Evolutionary conservation across 2,329 filamentous ascomycete species (phyloP), one percentile per base, ranked within the genome.

Genomic region (Epicoccum sorghinum): DNA sequence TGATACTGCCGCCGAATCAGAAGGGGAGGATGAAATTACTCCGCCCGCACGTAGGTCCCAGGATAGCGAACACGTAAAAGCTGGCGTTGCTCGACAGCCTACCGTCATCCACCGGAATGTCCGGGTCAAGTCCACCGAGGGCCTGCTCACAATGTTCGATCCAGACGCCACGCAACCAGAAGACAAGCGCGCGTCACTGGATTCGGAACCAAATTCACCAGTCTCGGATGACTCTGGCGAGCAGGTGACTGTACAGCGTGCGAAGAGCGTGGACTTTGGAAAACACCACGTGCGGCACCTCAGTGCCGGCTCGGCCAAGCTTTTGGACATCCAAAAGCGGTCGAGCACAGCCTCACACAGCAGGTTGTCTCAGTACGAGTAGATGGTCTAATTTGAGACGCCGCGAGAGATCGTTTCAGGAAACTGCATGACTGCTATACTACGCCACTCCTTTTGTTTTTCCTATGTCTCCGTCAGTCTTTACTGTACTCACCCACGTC

Each of bases 301-400:
- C 66, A 93, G 89, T 67, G 88, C 89, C 39, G 90, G 90, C 44
- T 93, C 89, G 67, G 89, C 89, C 9, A 89, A 86, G 73, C 75
- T 93, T 46, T 77, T 95, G 44, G 86, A 92, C 44, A 80, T 93
- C 41, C 67, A 67, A 32, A 74, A 73, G 55, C 71, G 70, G 54
- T 60, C 67, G 50, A 72, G 70, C 59, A 55, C 60, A 51, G 55
- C 63, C 27, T 70, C 71, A 46, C 66, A 65, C 52, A 61, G 50
- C 58, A 63, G 47, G 45, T 48, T 60, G 48, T 55, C 62, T 13
- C 62, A 65, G 55, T 50, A 65, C 27, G 61, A 69, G 49, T 63
- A 61, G 59, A 36, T 58, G 55, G 56, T 46, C 41, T 44, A 47
- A 55, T 59, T 43, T 57, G 42, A 42, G 57, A 58, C 49, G 56